Evolutionary conservation across 2,329 filamentous ascomycete genomes (phyloP).

Genomic region (Neonectria sp.): DNA sequence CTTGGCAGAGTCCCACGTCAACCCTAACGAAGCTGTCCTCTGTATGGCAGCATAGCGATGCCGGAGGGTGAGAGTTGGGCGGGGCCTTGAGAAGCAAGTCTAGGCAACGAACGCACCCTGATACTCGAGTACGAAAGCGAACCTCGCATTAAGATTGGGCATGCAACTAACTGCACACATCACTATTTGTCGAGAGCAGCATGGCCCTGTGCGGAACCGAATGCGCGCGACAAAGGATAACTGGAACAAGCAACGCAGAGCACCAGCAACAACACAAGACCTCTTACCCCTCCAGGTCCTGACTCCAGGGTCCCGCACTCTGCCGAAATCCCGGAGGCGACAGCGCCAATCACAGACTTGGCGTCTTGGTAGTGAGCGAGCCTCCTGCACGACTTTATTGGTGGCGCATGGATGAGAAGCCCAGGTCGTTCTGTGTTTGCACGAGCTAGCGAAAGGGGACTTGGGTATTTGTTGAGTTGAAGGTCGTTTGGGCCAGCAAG

Average conservation of each 20-base stretch:
- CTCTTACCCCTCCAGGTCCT: constrained; percentile 32
- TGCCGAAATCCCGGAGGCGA: constrained; percentile 27
- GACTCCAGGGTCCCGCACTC: constrained; percentile 18
- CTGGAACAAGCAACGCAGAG: not conserved
- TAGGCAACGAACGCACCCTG: not conserved
- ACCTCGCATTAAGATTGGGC: constrained; percentile 5
- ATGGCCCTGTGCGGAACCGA: not conserved
- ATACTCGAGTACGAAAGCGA: constrained; percentile 4
- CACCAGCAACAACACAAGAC: constrained; percentile 27
- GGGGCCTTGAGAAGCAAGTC: constrained; percentile 9
- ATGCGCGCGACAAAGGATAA: too few relatives aligned
- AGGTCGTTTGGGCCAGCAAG: not conserved
- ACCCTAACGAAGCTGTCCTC: not conserved
- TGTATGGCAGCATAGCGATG: not conserved
- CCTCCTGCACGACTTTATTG: constrained; percentile 29
- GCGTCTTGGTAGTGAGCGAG: constrained; percentile 10
- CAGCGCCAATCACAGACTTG: constrained; percentile 36
- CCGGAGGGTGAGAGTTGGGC: constrained; percentile 7
- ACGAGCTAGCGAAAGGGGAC: constrained; percentile 29
- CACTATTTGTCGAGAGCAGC: not conserved
- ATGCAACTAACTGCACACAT: not conserved
- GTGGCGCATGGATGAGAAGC: constrained; percentile 22
- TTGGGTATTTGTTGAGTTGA: constrained; percentile 28
- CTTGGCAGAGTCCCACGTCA: constrained; percentile 1
- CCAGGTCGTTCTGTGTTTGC: constrained; percentile 29